phyloP scores from a whole-genome alignment of 192 early-diverging fungal genomes.

The Geranomyces michiganensis region DNA sequence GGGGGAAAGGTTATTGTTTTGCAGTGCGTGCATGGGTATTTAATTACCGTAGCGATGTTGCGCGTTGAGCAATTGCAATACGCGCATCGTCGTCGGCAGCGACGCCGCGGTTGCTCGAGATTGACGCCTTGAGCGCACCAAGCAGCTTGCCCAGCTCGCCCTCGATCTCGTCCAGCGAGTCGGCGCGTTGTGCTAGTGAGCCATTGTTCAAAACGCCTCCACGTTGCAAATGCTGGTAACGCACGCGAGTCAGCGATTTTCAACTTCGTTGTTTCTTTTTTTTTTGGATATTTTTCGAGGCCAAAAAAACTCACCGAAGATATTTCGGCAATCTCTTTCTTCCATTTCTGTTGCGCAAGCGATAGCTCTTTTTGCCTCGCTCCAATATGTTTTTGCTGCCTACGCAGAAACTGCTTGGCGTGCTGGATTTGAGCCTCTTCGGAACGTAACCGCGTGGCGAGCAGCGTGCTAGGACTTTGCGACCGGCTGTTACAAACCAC shows the following conservation, averaged over 20 bases:
- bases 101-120: background rate
- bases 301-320: slow-evolving; percentile 5
- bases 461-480: slow-evolving; percentile 13
- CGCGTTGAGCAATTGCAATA: no score
- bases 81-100: background rate
- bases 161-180: slow-evolving; percentile 21
- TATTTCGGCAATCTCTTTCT: slow-evolving; percentile 25
- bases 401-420: slow-evolving; percentile 23
- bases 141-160: slow-evolving; percentile 32
- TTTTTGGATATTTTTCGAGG: no score
- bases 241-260: no score
- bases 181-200: background rate
- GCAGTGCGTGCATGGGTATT: no score
- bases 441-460: background rate
- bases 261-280: no score
- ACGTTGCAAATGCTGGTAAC: slow-evolving; percentile 8
- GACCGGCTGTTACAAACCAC: background rate
- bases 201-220: background rate
- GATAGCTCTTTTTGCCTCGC: slow-evolving; percentile 16
- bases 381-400: slow-evolving; percentile 18
- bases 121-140: slow-evolving; percentile 21
- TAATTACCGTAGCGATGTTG: no score
- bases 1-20: no score
- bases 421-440: slow-evolving; percentile 26
- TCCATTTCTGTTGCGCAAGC: slow-evolving; percentile 11